These are phyloP conservation scores for Pyronema domesticum DNA, from an alignment of 495 filamentous ascomycete species.

Conservation along the genomic window DNA sequence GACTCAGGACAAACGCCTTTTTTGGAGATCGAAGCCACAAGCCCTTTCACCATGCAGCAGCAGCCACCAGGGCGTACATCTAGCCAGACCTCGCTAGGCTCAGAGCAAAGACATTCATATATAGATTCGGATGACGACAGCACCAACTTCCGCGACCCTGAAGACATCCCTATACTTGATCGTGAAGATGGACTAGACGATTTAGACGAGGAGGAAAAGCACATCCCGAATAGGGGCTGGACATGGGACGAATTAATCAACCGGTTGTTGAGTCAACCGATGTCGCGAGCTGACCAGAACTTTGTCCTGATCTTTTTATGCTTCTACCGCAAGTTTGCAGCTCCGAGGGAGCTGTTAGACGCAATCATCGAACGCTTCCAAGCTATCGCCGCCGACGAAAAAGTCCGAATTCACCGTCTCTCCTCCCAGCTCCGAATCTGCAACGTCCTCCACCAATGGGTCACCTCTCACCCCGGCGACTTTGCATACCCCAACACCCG, in stretches of 20 bases:
- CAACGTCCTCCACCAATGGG: conserved; percentile 72
- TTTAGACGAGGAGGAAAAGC: conserved; percentile 20
- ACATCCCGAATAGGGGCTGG: conserved; percentile 38
- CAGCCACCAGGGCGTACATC: conserved; percentile 6
- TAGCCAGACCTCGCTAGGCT: conserved; percentile 12
- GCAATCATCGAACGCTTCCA: conserved; percentile 61
- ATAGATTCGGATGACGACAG: conserved; percentile 40
- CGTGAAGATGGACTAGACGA: conserved; percentile 27
- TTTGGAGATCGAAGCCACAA: conserved; percentile 19
- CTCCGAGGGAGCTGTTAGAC: conserved; percentile 55
- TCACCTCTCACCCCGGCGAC: conserved; percentile 77
- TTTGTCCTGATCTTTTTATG: conserved; percentile 77
- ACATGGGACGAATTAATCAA: conserved; percentile 82
- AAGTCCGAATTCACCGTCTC: conserved; percentile 46
- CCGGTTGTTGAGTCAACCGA: conserved; percentile 57
- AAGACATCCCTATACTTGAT: conserved; percentile 43
- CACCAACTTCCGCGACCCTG: conserved; percentile 35
- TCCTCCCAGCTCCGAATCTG: conserved; percentile 68
- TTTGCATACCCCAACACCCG: conserved; percentile 68
- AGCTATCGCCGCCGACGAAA: conserved; percentile 41
- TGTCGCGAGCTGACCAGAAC: conserved; percentile 71
- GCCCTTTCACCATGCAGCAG: conserved; percentile 22
- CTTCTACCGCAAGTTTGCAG: conserved; percentile 85
- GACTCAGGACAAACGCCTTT: conserved; percentile 10
- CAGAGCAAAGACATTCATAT: conserved; percentile 31